Percentiles rank a stretch among this genome's conserved stretches.
These are phyloP conservation scores for Heterobasidion occidentale DNA, from an alignment of 1,284 basidiomycete species.

Conservation along the genomic window DNA sequence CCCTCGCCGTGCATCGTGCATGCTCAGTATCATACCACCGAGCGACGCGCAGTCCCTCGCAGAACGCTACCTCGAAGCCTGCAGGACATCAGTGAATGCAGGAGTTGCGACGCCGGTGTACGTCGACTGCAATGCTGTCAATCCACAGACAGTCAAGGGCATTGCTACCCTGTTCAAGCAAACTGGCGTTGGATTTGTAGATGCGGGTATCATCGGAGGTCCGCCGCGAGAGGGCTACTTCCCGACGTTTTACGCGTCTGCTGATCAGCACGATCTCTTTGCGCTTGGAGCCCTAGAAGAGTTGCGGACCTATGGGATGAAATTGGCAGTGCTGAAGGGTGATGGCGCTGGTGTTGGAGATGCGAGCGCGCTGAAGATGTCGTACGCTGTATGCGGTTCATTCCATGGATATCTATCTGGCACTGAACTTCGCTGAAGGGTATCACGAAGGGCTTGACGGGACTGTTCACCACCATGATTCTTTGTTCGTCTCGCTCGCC, in stretches of 20 bases:
- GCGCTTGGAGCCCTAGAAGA: constrained; percentile 34
- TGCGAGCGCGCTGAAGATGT: constrained; percentile 58
- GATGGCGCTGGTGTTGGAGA: constrained; percentile 44
- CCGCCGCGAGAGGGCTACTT: constrained; percentile 40
- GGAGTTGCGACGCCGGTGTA: constrained; percentile 24
- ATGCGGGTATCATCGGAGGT: constrained; percentile 52
- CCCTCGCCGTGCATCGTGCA: constrained; percentile 31
- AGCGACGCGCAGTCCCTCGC: constrained; percentile 44
- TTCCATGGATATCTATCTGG: not conserved
- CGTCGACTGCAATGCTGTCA: constrained; percentile 57
- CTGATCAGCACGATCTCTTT: constrained; percentile 23
- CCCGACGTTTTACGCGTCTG: constrained; percentile 50
- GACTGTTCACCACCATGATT: constrained; percentile 49
- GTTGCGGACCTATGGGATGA: constrained; percentile 36
- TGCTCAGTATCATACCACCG: constrained; percentile 53
- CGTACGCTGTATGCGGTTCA: constrained; percentile 40
- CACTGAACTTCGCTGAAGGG: constrained; percentile 26
- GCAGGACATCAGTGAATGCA: constrained; percentile 8
- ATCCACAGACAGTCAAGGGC: constrained; percentile 37
- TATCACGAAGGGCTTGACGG: constrained; percentile 47
- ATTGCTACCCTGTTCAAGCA: constrained; percentile 38
- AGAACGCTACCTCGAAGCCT: constrained; percentile 27
- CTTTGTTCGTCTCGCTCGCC: constrained; percentile 26
- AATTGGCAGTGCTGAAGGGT: constrained; percentile 35
- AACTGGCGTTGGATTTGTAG: constrained; percentile 37